Evolutionary conservation across 2,329 filamentous ascomycete species (phyloP), one percentile per base, ranked within the genome.

Genomic region (Chaetoscypha palmicola): DNA sequence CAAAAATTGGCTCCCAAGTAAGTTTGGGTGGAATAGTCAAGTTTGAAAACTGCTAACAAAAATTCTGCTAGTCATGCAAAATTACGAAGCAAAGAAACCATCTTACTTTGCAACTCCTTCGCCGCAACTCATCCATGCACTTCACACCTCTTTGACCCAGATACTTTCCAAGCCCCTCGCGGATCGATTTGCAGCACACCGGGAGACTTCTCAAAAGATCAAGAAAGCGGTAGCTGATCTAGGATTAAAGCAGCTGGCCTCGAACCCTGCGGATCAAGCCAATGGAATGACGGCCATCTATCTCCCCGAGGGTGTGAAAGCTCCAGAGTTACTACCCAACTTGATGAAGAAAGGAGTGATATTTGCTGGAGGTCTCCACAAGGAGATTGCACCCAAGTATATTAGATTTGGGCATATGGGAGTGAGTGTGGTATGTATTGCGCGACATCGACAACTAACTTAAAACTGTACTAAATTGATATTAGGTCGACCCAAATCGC

Each of bases 211-310:
- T 1, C 79, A 92, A 65, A 83, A 80, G 64, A 79, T 97, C 64
- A 97, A 98, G 77, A 79, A 86, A 62, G 79, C 85, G 14, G 73
- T 96, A 40, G 68, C 78, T 4, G 83, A 85, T 40, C 72, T 97
- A 26, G 92, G 92, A 3, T 74, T 98, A 47, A 85, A 88, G 69
- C 86, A 96, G 63, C 74, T 98, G 28, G 90, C 92, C 17, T 67
- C 77, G 26, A 86, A 91, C 64, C 83, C 86, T 0, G 88, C 91
- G 58, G 85, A 94, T 66, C 91, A 97, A 69, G 89, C 92, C 32
- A 91, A 94, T 65, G 89, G 86, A 58, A 98, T 98, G 92, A 98
- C 92, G 3, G 91, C 92, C 46, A 92, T 98, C 55, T 96, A 92
- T 67, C 76, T 98, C 43, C 92, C 92, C 1, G 87, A 97, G 49